Base-by-base conservation (phyloP, 768 basidiomycete species). In the Suillus americanus region DNA sequence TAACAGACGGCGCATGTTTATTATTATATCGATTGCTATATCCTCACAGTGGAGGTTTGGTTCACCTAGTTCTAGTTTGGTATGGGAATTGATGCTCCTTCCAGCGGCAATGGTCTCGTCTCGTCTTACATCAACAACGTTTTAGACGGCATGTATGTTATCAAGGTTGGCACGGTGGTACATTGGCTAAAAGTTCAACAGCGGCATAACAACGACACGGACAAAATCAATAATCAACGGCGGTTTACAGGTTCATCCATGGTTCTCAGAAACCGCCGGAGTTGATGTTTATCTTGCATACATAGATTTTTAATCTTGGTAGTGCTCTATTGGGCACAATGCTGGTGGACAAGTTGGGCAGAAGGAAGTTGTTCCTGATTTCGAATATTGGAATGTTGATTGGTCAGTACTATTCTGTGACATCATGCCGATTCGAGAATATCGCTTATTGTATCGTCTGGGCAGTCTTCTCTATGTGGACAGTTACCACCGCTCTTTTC, bases 61-160 rank as follows among this genome's bases (percentile, higher is more conserved):
- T 3, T 30, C 28, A 30, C n/a, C 43, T 63, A 28, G 23, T 33
- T 33, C 5, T 68, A 20, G 38, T 50, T 48, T 30, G 37, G 14
- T 41, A 41, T n/a, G 18, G 56, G 25, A 25, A 45, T 23, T 66
- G 38, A 54, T 2, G 13, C 33, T 20, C 40, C 48, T 14, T 35
- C 40, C 62, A 86, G 87, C 60, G 88, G 88, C 1, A 90, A 89
- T 61, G 89, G 89, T 18, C 76, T 91, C 38, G 85, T 90, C 2
- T 88, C 88, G 1, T 90, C 89, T 74, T 92, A 92, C 71, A 89
- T 92, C 67, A 85, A 88, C 66, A 76, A 88, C 18, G 83, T 91
- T 3, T 75, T 92, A 50, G 82, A 86, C 51, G 83, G 86, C 46
- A 83, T 92, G 20, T 59, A 59, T 12, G 57, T 41, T 41, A 28